Percentiles rank a stretch among this genome's conserved stretches.
Conservation (phyloP, 306 rosid genomes). For the Trichosanthes truncata region DNA sequence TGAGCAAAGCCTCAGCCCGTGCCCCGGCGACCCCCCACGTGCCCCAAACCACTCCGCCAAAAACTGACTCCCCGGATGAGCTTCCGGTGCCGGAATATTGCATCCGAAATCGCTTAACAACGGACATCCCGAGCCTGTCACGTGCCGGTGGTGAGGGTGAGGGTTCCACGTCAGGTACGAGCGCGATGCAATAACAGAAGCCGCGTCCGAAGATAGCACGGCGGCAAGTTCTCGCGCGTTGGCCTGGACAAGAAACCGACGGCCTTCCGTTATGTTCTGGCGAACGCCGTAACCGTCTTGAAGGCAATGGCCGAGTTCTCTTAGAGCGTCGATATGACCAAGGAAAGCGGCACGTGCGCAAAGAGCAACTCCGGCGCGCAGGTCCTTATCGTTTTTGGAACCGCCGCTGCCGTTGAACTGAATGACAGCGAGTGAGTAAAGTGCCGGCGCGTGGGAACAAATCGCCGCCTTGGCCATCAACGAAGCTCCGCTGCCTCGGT, state of each 20-base stretch:
- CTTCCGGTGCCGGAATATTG: conserved; percentile 71
- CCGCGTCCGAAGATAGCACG: conserved; percentile 31
- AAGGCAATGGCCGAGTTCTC: conserved; percentile 89
- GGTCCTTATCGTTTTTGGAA: conserved; percentile 72
- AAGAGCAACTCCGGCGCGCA: conserved; percentile 73
- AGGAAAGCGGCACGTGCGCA: conserved; percentile 94
- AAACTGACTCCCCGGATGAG: conserved; percentile 59
- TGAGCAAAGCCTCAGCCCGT: conserved; percentile 55
- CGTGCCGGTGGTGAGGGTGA: conserved; percentile 20
- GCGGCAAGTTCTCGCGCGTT: conserved; percentile 87
- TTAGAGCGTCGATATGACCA: conserved; percentile 77
- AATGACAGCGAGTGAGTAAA: conserved; percentile 75
- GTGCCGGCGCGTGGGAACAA: conserved; percentile 73
- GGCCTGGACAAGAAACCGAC: conserved; percentile 77
- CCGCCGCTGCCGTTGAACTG: conserved; percentile 98
- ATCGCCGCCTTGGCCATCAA: conserved; percentile 88
- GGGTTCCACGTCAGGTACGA: conserved; percentile 39
- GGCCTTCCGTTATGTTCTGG: conserved; percentile 65
- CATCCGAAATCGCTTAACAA: conserved; percentile 78
- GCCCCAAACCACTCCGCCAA: conserved; percentile 56
- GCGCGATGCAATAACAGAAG: conserved; percentile 14
- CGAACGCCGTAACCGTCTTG: conserved; percentile 96
- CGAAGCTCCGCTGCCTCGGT: conserved; percentile 74
- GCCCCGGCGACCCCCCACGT: conserved; percentile 31
- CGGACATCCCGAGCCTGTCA: conserved; percentile 48